phyloP scores from a whole-genome alignment of 768 basidiomycete genomes.

The Candolleomyces aberdarensis region DNA sequence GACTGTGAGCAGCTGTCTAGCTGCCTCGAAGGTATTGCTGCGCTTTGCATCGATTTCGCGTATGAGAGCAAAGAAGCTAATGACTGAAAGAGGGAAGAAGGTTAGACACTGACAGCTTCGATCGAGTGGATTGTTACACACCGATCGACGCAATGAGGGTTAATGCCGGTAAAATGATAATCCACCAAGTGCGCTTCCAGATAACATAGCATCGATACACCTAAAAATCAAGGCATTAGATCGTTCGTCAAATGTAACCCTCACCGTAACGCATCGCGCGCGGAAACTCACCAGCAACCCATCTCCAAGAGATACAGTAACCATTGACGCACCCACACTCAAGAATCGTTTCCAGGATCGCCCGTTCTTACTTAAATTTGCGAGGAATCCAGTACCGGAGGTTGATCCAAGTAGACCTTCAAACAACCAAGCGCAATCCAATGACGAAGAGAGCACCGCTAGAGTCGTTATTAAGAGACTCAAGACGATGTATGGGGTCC shows the following conservation, averaged over 20 bases:
- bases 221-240: neutral
- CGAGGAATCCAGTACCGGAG: neutral
- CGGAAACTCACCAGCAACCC: neutral
- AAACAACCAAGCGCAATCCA: neutral
- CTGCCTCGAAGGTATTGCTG: too few relatives aligned
- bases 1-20: neutral
- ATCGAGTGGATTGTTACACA: neutral
- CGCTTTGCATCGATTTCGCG: neutral
- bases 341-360: neutral
- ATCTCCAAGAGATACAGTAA: neutral
- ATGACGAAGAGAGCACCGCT: neutral
- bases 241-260: too few relatives aligned
- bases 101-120: neutral
- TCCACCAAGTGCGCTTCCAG: neutral
- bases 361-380: neutral
- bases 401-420: neutral
- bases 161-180: neutral
- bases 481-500: neutral
- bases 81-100: neutral
- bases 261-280: too few relatives aligned
- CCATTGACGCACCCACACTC: neutral
- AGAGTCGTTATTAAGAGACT: neutral
- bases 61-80: neutral
- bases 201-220: conserved; percentile 2
- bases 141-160: neutral